Conservation (phyloP, 768 basidiomycete species). For the Mycena galericulata region DNA sequence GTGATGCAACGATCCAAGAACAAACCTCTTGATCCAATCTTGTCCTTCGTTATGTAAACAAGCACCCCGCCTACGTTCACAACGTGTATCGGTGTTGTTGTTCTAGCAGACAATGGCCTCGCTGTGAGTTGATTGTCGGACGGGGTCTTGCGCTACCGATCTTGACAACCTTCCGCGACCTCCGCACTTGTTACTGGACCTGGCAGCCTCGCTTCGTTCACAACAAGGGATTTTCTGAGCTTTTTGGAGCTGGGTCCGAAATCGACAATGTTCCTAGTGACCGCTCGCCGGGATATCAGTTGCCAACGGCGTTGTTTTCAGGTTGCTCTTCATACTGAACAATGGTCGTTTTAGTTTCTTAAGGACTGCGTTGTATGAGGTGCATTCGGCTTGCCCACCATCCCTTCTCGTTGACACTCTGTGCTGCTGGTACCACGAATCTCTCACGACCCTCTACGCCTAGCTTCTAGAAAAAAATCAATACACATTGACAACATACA, state of each 20-base stretch:
- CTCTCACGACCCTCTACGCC: conserved; percentile 9
- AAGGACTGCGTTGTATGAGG: neutral
- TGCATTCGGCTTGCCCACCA: conserved; percentile 12
- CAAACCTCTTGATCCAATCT: no score
- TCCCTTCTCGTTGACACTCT: neutral
- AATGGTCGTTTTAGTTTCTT: neutral
- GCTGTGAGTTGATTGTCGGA: conserved; percentile 5
- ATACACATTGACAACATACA: no score
- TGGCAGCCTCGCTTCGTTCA: neutral
- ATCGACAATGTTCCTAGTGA: neutral
- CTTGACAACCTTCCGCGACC: conserved; percentile 4
- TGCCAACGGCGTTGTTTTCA: conserved; percentile 2
- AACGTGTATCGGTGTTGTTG: neutral
- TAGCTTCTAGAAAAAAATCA: no score
- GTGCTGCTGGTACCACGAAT: conserved; percentile 16
- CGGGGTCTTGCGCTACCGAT: conserved; percentile 15
- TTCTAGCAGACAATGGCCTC: no score
- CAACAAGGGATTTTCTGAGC: neutral
- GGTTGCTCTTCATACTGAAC: neutral
- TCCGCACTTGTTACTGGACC: neutral
- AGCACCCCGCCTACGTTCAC: neutral
- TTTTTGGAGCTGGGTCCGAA: neutral
- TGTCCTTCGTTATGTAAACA: no score
- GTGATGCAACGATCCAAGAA: neutral
- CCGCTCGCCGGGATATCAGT: conserved; percentile 1